Evolutionary conservation across 2,329 filamentous ascomycete species (phyloP).

Genomic region (Trichoderma brevicompactum): DNA sequence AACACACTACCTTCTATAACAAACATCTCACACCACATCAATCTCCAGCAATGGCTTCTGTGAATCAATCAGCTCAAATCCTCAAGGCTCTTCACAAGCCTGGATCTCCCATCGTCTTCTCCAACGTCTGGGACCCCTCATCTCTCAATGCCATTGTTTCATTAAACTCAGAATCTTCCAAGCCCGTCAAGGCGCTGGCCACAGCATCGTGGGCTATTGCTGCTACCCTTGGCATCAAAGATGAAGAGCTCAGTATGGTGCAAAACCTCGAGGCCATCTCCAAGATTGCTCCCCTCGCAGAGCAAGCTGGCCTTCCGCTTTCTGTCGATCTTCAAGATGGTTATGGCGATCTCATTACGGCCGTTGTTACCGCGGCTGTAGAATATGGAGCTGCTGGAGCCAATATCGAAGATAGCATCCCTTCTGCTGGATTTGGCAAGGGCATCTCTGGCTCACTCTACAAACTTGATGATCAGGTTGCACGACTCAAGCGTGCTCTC

Average conservation of each 20-base stretch:
- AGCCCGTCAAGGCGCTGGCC: conserved; percentile 51
- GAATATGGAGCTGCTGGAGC: conserved; percentile 58
- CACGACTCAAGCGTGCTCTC: conserved; percentile 50
- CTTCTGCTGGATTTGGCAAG: conserved; percentile 42
- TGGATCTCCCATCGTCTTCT: conserved; percentile 55
- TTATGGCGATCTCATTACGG: conserved; percentile 53
- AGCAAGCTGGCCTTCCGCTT: conserved; percentile 50
- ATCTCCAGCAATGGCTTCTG: conserved; percentile 24
- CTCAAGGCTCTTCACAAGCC: conserved; percentile 54
- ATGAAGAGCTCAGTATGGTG: conserved; percentile 54
- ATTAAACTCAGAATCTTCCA: conserved; percentile 43
- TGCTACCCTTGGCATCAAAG: conserved; percentile 48
- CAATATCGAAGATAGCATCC: conserved; percentile 61
- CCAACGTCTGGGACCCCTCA: conserved; percentile 60
- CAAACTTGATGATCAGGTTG: conserved; percentile 51
- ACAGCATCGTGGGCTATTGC: conserved; percentile 59
- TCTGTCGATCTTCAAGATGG: conserved; percentile 66
- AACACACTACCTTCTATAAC: background rate
- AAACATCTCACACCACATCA: background rate
- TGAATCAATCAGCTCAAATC: conserved; percentile 42
- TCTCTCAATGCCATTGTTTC: conserved; percentile 52
- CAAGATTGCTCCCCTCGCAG: conserved; percentile 50
- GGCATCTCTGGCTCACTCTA: conserved; percentile 42
- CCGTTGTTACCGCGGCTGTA: conserved; percentile 52
- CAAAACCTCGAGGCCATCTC: conserved; percentile 55